These are phyloP conservation scores for Melaleuca alternifolia DNA, from an alignment of 345 rosid species.

Conservation along the genomic window DNA sequence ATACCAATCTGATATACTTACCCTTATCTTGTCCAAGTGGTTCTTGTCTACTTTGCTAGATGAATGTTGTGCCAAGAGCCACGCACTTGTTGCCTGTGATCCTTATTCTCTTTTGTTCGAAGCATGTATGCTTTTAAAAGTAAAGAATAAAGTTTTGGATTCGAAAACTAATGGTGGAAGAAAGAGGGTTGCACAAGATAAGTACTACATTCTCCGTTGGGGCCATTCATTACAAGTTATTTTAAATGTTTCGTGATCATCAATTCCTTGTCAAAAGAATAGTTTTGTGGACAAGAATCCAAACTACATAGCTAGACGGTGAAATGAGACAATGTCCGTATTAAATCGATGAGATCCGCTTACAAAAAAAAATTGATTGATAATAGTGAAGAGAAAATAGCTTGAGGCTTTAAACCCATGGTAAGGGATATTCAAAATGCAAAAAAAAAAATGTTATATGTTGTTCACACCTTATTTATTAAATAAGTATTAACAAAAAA, in stretches of 20 bases:
- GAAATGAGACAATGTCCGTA: background rate
- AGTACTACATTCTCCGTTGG: too few species aligned
- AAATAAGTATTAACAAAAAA: too few species aligned
- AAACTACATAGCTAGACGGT: background rate
- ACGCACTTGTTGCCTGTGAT: background rate
- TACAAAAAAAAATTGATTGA: too few species aligned
- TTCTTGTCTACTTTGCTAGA: background rate
- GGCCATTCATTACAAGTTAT: background rate
- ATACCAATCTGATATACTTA: too few species aligned
- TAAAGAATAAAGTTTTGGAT: background rate
- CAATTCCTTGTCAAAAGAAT: background rate
- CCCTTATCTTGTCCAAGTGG: background rate
- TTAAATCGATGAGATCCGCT: accelerated
- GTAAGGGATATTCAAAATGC: too few species aligned
- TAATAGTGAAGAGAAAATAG: too few species aligned
- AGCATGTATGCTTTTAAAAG: background rate
- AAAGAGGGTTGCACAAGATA: background rate
- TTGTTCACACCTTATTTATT: too few species aligned
- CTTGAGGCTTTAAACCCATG: too few species aligned
- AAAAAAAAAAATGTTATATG: too few species aligned
- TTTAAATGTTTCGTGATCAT: too few species aligned
- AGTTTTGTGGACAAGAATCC: background rate
- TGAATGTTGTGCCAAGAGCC: background rate
- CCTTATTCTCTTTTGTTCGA: background rate
- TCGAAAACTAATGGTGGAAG: background rate